Evolutionary conservation across 2,329 filamentous ascomycete genomes (phyloP), one percentile per base, ranked within the genome.

Genomic region (Penicillium sp.): DNA sequence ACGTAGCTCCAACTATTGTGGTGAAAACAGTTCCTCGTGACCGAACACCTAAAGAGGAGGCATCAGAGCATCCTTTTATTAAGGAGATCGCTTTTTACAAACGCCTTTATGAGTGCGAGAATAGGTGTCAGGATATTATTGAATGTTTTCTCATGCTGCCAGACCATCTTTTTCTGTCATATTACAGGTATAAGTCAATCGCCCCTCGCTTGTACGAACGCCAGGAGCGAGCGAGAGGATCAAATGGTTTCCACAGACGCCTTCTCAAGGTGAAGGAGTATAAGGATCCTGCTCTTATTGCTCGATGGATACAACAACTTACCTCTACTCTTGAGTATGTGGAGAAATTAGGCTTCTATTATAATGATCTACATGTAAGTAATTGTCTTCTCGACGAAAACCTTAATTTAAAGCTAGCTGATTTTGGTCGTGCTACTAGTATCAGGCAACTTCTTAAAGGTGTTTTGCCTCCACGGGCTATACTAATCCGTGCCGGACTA

Each of bases 291-390:
- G 38, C 53, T 40, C 50, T 62, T 11, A 45, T 62, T 29, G 58
- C 58, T 55, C 58, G 56, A 30, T 60, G 53, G 60, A 56, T 62
- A 42, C 53, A 60, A 47, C 58, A 62, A 49, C 11, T 62, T 27
- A 49, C 42, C 26, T 60, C 53, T n/a, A 55, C 60, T 19, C 57
- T 62, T 36, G 57, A 57, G 32, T 62, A 55, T 45, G 35, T 61
- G 5, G 56, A 62, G 40, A 59, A 57, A 52, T 41, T 61, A 50
- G 59, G 60, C 35, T 61, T 58, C 14, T 58, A 36, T 46, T 55
- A 61, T 16, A 45, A 45, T 26, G 18, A 35, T 26, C 30, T 45
- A 0, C 6, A 46, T 26, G 6, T 5, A 26, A 35, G 43, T 6
- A 46, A 46, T 26, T 62, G 54, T 49, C 59, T 56, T 52, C 53